These are phyloP conservation scores for Solanum sitiens DNA, from an alignment of 257 asterid genomes.

Conservation along the genomic window DNA sequence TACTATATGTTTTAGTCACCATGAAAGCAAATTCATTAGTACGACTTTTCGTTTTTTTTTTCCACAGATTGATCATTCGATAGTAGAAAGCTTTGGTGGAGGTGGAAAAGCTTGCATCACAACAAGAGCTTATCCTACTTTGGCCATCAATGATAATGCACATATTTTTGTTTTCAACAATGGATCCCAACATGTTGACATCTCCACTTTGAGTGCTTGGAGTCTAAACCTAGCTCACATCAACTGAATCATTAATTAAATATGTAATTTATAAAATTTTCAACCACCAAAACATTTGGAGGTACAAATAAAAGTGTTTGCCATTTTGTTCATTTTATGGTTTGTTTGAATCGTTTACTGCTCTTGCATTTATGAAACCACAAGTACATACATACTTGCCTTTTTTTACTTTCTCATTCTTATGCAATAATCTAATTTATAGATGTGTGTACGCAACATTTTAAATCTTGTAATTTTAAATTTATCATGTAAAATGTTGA, in stretches of 20 bases:
- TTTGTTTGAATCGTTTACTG: too few relatives aligned
- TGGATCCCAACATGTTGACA: conserved; percentile 8
- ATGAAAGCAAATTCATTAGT: too few relatives aligned
- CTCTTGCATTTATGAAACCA: too few relatives aligned
- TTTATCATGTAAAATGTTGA: not conserved
- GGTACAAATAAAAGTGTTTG: not conserved
- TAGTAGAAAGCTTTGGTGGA: conserved; percentile 27
- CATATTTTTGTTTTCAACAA: conserved; percentile 17
- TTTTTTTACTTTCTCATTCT: not conserved
- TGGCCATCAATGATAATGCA: not conserved
- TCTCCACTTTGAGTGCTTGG: conserved; percentile 20
- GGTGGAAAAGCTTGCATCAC: conserved; percentile 25
- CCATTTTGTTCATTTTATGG: too few relatives aligned
- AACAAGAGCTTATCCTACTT: conserved; percentile 13
- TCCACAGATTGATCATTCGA: conserved; percentile 18
- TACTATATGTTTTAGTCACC: too few relatives aligned
- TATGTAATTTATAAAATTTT: not conserved
- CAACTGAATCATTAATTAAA: not conserved
- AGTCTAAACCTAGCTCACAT: conserved; percentile 11
- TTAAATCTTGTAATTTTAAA: too few relatives aligned
- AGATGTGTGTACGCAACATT: not conserved
- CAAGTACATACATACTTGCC: too few relatives aligned
- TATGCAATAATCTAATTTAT: not conserved
- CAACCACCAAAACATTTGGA: not conserved
- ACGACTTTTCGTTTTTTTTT: not conserved